Conservation (phyloP, 2,329 filamentous ascomycete species). For the Diplocarpon rosae region DNA sequence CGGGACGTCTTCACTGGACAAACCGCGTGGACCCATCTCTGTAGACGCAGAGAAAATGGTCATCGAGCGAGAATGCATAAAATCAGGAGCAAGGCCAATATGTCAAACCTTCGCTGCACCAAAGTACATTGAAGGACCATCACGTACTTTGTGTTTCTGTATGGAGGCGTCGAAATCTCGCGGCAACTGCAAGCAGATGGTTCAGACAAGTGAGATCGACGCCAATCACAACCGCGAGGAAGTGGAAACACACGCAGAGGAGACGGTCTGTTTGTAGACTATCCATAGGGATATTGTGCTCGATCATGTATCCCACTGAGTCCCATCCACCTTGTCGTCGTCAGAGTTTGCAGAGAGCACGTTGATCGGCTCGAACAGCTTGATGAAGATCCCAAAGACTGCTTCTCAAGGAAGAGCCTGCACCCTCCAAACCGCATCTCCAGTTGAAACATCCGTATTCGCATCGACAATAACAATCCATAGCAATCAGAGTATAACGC, state of each 20-base stretch:
- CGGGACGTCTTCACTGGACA: slow-evolving; percentile 34
- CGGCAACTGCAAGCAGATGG: slow-evolving; percentile 36
- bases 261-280: slow-evolving; percentile 27
- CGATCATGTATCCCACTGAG: slow-evolving; percentile 16
- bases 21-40: slow-evolving; percentile 23
- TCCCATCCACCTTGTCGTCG: slow-evolving; percentile 12
- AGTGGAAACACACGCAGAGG: slow-evolving; percentile 19
- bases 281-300: slow-evolving; percentile 23
- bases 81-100: slow-evolving; percentile 25
- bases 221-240: slow-evolving; percentile 17
- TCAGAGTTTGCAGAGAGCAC: slow-evolving; percentile 22
- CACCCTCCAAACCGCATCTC: slow-evolving; percentile 31
- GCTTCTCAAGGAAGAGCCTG: slow-evolving; percentile 33
- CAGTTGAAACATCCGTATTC: slow-evolving; percentile 24
- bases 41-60: slow-evolving; percentile 9
- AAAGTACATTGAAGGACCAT: slow-evolving; percentile 17
- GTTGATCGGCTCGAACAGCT: slow-evolving; percentile 19
- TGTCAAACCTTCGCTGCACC: slow-evolving; percentile 17
- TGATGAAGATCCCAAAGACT: slow-evolving; percentile 39
- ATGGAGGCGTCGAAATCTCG: slow-evolving; percentile 39
- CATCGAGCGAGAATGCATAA: slow-evolving; percentile 9
- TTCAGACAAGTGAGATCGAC: slow-evolving; percentile 45
- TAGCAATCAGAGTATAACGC: slow-evolving; percentile 51
- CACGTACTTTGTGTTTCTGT: slow-evolving; percentile 27
- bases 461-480: slow-evolving; percentile 42